These are phyloP conservation scores for Turritis glabra DNA, from an alignment of 345 rosid species.

Conservation along the genomic window DNA sequence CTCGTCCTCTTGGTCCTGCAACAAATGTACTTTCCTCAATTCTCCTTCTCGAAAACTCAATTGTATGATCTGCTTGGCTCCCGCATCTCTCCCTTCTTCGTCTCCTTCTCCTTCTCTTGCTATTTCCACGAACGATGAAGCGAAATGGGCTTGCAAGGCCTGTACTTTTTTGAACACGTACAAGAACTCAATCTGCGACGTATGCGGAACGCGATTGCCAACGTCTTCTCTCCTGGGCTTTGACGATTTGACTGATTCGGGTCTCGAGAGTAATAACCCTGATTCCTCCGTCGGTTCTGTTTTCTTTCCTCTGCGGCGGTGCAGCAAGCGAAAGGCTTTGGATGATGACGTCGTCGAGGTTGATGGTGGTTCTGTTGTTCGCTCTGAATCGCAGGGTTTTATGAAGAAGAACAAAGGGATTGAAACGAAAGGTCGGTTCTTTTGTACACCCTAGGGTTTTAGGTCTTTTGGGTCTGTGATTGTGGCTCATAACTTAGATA, in stretches of 20 bases:
- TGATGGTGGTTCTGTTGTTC: slow-evolving; percentile 33
- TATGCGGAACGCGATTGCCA: slow-evolving; percentile 64
- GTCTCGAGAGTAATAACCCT: slow-evolving; percentile 38
- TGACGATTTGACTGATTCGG: slow-evolving; percentile 53
- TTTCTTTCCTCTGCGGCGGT: slow-evolving; percentile 71
- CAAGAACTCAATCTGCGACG: slow-evolving; percentile 62
- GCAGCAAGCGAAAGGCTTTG: slow-evolving; percentile 60
- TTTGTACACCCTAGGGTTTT: slow-evolving; percentile 10
- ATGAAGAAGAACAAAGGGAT: slow-evolving; percentile 37
- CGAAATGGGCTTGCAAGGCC: slow-evolving; percentile 84
- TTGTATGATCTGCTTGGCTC: slow-evolving; percentile 65
- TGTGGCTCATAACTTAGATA: not conserved
- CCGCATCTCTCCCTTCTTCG: slow-evolving; percentile 21
- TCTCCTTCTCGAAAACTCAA: slow-evolving; percentile 63
- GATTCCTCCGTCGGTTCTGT: slow-evolving; percentile 78
- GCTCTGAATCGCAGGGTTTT: slow-evolving; percentile 33
- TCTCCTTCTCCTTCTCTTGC: slow-evolving; percentile 27
- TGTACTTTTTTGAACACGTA: slow-evolving; percentile 87
- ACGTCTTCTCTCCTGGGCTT: slow-evolving; percentile 47
- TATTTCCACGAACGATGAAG: slow-evolving; percentile 24
- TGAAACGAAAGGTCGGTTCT: slow-evolving; percentile 42
- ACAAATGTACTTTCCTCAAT: slow-evolving; percentile 85
- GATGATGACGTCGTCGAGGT: slow-evolving; percentile 40
- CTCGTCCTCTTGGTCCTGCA: slow-evolving; percentile 71
- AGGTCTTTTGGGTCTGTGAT: not conserved